Conservation (phyloP, 2,329 filamentous ascomycete genomes). For the Cordyceps tenuipes region DNA sequence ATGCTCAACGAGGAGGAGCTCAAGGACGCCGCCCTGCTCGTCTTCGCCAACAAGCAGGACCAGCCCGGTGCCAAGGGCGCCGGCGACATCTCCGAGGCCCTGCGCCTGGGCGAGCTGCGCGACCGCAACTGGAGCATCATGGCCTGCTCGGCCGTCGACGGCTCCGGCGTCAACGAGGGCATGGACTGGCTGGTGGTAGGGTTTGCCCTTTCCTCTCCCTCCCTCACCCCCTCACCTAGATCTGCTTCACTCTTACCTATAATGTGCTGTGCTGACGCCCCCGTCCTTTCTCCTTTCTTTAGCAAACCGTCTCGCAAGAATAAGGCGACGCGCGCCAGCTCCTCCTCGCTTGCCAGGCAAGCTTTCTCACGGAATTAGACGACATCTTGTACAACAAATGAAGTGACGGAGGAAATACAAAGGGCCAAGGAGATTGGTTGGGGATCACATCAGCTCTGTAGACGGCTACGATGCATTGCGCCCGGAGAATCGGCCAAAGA, state of each 20-base stretch:
- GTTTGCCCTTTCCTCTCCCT: conserved; percentile 15
- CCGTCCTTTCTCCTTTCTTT: background rate
- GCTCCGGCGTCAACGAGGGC: conserved; percentile 86
- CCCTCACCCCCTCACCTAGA: conserved; percentile 9
- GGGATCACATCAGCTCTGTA: conserved; percentile 20
- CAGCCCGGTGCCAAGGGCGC: conserved; percentile 94
- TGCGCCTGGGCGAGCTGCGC: conserved; percentile 81
- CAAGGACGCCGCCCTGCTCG: conserved; percentile 80
- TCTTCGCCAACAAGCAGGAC: conserved; percentile 99
- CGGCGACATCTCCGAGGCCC: conserved; percentile 89
- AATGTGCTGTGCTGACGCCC: background rate
- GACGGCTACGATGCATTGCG: conserved; percentile 15
- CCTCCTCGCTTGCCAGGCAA: background rate
- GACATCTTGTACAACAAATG: background rate
- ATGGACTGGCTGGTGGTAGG: conserved; percentile 97
- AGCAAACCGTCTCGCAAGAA: conserved; percentile 27
- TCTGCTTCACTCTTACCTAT: background rate
- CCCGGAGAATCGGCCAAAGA: background rate
- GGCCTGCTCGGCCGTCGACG: conserved; percentile 92
- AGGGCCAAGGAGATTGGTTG: too few relatives aligned
- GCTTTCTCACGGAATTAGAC: background rate
- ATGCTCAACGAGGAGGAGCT: conserved; percentile 98
- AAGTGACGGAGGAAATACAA: background rate
- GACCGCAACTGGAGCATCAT: conserved; percentile 99
- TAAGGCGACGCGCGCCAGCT: background rate